Conservation (phyloP, 2,329 filamentous ascomycete genomes). For the Cladophialophora chaetospira region DNA sequence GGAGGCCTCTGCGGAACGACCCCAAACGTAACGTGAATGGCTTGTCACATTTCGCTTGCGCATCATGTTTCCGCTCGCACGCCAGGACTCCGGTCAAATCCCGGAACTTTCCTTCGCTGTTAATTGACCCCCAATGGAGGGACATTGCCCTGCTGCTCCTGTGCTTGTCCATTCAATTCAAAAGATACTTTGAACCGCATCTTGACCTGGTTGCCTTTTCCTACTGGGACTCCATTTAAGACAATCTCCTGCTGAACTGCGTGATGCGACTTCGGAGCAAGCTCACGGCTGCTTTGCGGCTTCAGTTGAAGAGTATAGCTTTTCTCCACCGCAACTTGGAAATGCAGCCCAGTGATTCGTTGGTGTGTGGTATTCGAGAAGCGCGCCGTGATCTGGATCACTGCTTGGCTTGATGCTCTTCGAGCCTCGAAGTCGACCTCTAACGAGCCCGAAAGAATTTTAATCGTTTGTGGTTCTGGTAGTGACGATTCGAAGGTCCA, state of each 20-base stretch:
- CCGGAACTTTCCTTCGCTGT: not conserved
- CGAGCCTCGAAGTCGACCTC: constrained; percentile 73
- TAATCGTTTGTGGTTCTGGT: constrained; percentile 67
- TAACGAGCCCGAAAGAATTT: constrained; percentile 69
- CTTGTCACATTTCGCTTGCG: not conserved
- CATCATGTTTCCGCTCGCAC: not conserved
- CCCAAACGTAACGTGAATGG: not conserved
- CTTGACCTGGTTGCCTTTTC: constrained; percentile 78
- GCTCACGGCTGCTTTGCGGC: constrained; percentile 77
- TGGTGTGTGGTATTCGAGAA: constrained; percentile 80
- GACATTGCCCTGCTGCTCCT: constrained; percentile 83
- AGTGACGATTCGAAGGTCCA: constrained; percentile 91
- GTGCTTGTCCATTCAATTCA: constrained; percentile 61
- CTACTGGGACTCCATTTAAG: constrained; percentile 71
- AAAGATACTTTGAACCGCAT: constrained; percentile 89
- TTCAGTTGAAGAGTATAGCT: constrained; percentile 78
- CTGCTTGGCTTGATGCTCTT: constrained; percentile 53
- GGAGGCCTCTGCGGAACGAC: no score
- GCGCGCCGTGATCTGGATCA: constrained; percentile 70
- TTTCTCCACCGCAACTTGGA: constrained; percentile 92
- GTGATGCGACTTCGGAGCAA: constrained; percentile 70
- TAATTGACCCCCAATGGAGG: constrained; percentile 67
- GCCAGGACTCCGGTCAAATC: not conserved
- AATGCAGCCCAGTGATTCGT: constrained; percentile 76
- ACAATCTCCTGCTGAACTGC: constrained; percentile 82